Conservation (phyloP, 2,329 filamentous ascomycete species). For the Kalmusia sp. region DNA sequence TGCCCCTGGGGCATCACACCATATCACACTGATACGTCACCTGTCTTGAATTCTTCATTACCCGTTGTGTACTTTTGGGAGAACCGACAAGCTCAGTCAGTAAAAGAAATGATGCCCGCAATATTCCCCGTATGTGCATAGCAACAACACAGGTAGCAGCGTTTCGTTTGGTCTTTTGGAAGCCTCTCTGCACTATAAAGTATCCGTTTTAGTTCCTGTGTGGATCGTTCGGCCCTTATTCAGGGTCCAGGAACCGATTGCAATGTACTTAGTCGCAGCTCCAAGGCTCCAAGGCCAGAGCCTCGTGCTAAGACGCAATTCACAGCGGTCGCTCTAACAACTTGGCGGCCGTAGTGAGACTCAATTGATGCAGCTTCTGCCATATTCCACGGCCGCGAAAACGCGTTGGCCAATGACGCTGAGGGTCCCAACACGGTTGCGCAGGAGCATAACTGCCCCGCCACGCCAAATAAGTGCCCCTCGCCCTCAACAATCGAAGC, state of each 20-base stretch:
- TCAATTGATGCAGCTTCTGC: slow-evolving; percentile 7
- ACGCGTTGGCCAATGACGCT: slow-evolving; percentile 17
- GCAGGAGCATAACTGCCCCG: slow-evolving; percentile 14
- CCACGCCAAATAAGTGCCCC: slow-evolving; percentile 21
- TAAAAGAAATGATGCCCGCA: too few relatives aligned
- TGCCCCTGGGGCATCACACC: too few relatives aligned
- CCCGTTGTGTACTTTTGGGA: too few relatives aligned
- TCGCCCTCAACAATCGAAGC: slow-evolving; percentile 21
- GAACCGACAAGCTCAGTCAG: too few relatives aligned
- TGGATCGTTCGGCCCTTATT: neutral
- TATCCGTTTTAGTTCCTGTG: neutral
- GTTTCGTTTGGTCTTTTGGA: too few relatives aligned
- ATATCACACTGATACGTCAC: too few relatives aligned
- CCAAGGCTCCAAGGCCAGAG: neutral
- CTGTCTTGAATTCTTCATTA: too few relatives aligned
- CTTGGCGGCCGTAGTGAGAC: slow-evolving; percentile 8
- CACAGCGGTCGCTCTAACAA: slow-evolving; percentile 3
- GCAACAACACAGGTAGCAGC: too few relatives aligned
- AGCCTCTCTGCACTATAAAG: too few relatives aligned
- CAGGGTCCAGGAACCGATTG: neutral
- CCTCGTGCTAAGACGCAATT: neutral
- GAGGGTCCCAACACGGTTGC: slow-evolving; percentile 7
- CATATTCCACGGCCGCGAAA: slow-evolving; percentile 14
- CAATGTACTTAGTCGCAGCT: neutral
- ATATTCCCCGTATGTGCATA: too few relatives aligned